Evolutionary conservation across 2,329 filamentous ascomycete genomes (phyloP), one percentile per base, ranked within the genome.

Genomic region (Huntiella savannae): DNA sequence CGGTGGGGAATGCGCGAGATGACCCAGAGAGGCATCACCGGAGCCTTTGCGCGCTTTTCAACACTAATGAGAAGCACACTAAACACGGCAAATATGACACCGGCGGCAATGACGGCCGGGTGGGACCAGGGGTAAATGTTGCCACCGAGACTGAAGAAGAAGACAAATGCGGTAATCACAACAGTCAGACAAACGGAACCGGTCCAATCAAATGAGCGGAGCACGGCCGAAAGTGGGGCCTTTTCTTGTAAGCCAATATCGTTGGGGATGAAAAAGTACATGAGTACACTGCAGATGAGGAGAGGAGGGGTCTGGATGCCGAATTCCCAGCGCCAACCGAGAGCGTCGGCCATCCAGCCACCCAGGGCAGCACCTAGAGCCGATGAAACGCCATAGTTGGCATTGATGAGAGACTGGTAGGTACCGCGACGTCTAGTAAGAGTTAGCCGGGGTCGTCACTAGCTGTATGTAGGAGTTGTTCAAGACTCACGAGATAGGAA

Each of bases 261-360:
- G 5, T 54, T 53, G 1, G 75, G 75, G 16, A 77, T 65, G 5
- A 64, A 63, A 5, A 68, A 47, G 41, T 56, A 55, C 1, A 68
- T 63, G n/a, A 72, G 55, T 6, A 57, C 52, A 39, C 72, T 58
- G 50, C 65, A 69, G 1, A 71, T 41, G 0, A 68, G 19, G 28
- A 77, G 54, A 0, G 65, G 61, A 2, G 71, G 67, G 3, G 78
- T 62, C 58, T 79, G 75, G 5, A 78, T 59, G 45, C 72, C 73
- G 55, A 79, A 84, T 47, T 79, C 77, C 75, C 77, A 81, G 37
- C 81, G 65, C 80, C 80, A 86, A 28, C 81, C 81, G 1, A 85
- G 59, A 33, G 63, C 66, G 55, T 85, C 79, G 17, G 77, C 78
- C 55, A 86, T 72, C 45, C 75, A 66, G 1, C 80, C 80, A 11